Percentiles rank a stretch among this genome's conserved stretches.
Conservation (phyloP, 1,284 basidiomycete genomes). For the Puccinia hordei region DNA sequence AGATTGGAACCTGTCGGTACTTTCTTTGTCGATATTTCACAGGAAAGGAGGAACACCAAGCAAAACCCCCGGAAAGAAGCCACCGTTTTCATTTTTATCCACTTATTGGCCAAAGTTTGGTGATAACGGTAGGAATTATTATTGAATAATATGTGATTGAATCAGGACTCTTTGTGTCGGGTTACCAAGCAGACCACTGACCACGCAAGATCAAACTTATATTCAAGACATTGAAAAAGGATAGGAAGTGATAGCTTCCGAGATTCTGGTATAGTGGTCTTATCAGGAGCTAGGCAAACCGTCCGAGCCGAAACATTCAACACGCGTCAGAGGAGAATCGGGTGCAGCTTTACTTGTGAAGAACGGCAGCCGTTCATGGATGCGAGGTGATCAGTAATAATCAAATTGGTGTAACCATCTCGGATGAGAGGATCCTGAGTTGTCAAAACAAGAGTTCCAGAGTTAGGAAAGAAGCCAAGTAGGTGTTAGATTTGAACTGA, state of each 20-base stretch:
- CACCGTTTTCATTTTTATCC: neutral
- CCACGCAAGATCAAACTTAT: constrained; percentile 1
- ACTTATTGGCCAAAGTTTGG: neutral
- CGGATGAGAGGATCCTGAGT: neutral
- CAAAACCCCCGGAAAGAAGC: constrained; percentile 21
- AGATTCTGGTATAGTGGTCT: neutral
- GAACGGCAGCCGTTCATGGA: neutral
- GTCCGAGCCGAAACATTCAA: constrained; percentile 3
- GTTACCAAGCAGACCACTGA: neutral
- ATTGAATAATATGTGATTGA: neutral
- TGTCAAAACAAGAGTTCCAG: neutral
- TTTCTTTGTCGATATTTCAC: neutral
- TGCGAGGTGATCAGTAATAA: constrained; percentile 21
- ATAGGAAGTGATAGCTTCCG: neutral
- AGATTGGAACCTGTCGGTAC: neutral
- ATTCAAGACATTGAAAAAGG: neutral
- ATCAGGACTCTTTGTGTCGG: neutral
- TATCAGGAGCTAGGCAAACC: neutral
- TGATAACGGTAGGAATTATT: neutral
- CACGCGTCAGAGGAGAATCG: neutral
- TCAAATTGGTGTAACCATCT: neutral
- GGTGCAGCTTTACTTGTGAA: neutral
- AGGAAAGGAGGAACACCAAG: constrained; percentile 7
- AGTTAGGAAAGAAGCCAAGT: constrained; percentile 19
- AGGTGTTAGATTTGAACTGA: constrained; percentile 4